Evolutionary conservation across 768 basidiomycete species (phyloP), one percentile per base, ranked within the genome.

Genomic region (Lactarius quietus): DNA sequence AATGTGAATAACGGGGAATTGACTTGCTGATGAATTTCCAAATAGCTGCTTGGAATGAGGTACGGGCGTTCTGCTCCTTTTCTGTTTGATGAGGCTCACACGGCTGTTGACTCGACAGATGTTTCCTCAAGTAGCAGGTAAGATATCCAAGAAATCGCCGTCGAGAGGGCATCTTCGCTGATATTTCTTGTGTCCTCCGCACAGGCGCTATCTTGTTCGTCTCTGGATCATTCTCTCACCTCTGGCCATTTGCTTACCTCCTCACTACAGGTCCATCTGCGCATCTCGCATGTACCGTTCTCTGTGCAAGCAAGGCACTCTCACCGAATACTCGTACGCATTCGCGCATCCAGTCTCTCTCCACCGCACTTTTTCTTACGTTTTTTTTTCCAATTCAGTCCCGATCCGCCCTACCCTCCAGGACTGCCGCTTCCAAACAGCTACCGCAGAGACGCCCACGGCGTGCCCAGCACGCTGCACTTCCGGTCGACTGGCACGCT

Each of bases 311-410:
- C 17, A 26, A 3, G 64, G 64, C 15, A 51, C 59, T 20, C 23
- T 65, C 55, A 65, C 64, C 20, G 55, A 57, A 65, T 65, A 39
- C 31, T 17, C n/a, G 64, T 65, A 52, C 55, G 64, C 39, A 15
- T 39, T 33, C 18, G 23, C 17, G 2, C 6, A 33, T 63, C 60
- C 15, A 39, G 15, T 3, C 36, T 7, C 39, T 31, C 26, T 39
- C 23, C 29, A 23, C 48, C 7, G 4, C 18, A 33, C 12, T 10
- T 18, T 7, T 14, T 10, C 6, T 3, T 26, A 23, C 10, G 1
- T 20, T 55, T 48, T 8, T 38, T 48, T 23, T 12, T 12, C 1
- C 6, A 48, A 23, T 23, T 14, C 26, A 65, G 64, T 28, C 23
- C 53, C 28, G 39, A 48, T 39, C 20, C 4, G 2, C 59, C 59